Percentiles rank a stretch among this genome's conserved stretches.
Evolutionary conservation across 2,329 filamentous ascomycete species (phyloP).

Genomic region (Cordyceps cateniannulata): DNA sequence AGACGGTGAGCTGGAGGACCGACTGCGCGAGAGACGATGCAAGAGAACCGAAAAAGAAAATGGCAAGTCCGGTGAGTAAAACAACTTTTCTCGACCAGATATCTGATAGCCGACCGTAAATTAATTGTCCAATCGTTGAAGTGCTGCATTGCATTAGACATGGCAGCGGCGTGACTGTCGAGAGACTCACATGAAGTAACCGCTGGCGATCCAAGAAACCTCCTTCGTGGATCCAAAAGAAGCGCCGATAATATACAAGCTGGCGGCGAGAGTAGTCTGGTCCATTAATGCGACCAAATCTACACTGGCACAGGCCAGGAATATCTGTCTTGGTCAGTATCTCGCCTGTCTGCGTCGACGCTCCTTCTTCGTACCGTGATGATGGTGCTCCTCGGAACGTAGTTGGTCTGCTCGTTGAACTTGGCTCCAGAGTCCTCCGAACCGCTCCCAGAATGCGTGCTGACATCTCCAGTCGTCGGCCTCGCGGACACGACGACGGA

Average conservation of each 20-base stretch:
- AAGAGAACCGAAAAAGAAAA: constrained; percentile 38
- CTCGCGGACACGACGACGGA: background rate
- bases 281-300: constrained; percentile 51
- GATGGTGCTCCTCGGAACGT: constrained; percentile 43
- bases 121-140: constrained; percentile 39
- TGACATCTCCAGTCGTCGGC: constrained; percentile 12
- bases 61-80: constrained; percentile 30
- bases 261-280: constrained; percentile 50
- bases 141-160: constrained; percentile 23
- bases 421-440: constrained; percentile 19
- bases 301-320: constrained; percentile 48
- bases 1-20: constrained; percentile 33
- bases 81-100: constrained; percentile 40
- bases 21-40: constrained; percentile 36
- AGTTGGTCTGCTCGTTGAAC: constrained; percentile 52
- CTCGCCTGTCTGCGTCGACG: too few relatives aligned
- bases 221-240: constrained; percentile 42
- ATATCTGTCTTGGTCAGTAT: constrained; percentile 36
- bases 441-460: constrained; percentile 7
- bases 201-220: constrained; percentile 48
- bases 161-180: background rate
- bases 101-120: constrained; percentile 40
- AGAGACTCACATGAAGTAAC: constrained; percentile 46
- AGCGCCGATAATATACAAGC: constrained; percentile 47
- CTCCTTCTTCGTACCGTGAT: constrained; percentile 35